A percentile compares a stretch with the other conserved stretches of the same genome.
These are phyloP conservation scores for Leucosporidium creatinivorum DNA, from an alignment of 768 basidiomycete genomes.

Conservation along the genomic window DNA sequence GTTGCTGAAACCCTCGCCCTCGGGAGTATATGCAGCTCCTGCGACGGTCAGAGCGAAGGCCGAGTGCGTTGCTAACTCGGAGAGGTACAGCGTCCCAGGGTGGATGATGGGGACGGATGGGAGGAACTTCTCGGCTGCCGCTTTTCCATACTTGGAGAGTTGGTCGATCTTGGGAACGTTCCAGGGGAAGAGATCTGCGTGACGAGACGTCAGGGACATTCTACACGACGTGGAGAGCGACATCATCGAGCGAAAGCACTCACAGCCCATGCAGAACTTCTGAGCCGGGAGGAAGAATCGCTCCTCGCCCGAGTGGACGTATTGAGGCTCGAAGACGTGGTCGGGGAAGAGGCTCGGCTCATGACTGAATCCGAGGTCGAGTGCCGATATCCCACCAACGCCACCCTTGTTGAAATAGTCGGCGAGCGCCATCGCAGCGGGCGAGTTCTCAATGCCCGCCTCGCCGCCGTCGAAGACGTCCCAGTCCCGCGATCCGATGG, in stretches of 20 bases:
- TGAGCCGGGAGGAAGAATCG: conserved; percentile 11
- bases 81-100: conserved; percentile 1
- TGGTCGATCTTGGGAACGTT: conserved; percentile 14
- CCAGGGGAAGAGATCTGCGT: conserved; percentile 3
- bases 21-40: conserved; percentile 19
- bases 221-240: no score
- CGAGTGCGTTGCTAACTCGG: conserved; percentile 14
- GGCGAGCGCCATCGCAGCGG: conserved; percentile 19
- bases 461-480: neutral
- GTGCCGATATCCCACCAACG: conserved; percentile 29
- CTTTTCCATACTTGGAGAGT: conserved; percentile 20
- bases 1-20: conserved; percentile 24
- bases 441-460: conserved; percentile 15
- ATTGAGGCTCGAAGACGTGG: conserved; percentile 1
- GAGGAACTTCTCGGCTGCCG: conserved; percentile 12
- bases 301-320: conserved; percentile 1
- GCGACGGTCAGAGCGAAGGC: conserved; percentile 26
- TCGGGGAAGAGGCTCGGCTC: conserved; percentile 22
- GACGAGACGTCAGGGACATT: neutral
- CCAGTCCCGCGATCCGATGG: neutral
- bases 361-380: conserved; percentile 29
- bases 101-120: conserved; percentile 24
- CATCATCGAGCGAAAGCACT: neutral
- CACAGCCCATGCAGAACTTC: conserved; percentile 10
- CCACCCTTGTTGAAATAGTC: conserved; percentile 22